Conservation (phyloP, 306 rosid species). For the Argentina anserina region DNA sequence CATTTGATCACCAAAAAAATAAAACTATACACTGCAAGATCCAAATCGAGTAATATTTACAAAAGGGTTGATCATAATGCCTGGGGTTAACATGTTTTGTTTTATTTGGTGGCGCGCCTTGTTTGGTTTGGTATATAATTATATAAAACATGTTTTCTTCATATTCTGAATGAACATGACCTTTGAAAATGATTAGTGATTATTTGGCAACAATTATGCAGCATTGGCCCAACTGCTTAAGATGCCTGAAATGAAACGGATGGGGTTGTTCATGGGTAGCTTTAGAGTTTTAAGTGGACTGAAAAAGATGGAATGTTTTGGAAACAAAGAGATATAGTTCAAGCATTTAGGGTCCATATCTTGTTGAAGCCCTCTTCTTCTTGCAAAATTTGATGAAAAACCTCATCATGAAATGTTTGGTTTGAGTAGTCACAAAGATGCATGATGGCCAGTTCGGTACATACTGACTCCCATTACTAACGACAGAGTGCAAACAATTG, state of each 20-base stretch:
- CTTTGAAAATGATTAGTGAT: conserved; percentile 23
- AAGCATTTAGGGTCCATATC: conserved; percentile 8
- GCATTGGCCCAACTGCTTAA: conserved; percentile 15
- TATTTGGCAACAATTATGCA: conserved; percentile 18
- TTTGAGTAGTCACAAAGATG: conserved; percentile 16
- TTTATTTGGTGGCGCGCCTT: no score
- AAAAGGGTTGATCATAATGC: background rate
- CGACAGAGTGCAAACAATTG: no score
- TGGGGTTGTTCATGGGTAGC: conserved; percentile 24
- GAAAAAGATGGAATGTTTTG: conserved; percentile 30
- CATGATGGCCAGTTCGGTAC: conserved; percentile 22
- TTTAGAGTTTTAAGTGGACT: conserved; percentile 15
- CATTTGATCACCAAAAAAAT: no score
- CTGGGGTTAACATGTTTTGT: background rate
- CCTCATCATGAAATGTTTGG: conserved; percentile 16
- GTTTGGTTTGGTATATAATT: no score
- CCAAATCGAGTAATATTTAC: background rate
- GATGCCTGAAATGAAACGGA: conserved; percentile 19
- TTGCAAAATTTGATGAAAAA: conserved; percentile 20
- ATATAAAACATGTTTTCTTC: background rate
- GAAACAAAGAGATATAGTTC: conserved; percentile 1
- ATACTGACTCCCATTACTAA: no score
- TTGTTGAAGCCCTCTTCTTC: conserved; percentile 14
- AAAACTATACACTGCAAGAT: no score
- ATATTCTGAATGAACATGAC: conserved; percentile 15